Conservation (phyloP, 2,329 filamentous ascomycete species). For the Ophiocordyceps camponoti-floridani region DNA sequence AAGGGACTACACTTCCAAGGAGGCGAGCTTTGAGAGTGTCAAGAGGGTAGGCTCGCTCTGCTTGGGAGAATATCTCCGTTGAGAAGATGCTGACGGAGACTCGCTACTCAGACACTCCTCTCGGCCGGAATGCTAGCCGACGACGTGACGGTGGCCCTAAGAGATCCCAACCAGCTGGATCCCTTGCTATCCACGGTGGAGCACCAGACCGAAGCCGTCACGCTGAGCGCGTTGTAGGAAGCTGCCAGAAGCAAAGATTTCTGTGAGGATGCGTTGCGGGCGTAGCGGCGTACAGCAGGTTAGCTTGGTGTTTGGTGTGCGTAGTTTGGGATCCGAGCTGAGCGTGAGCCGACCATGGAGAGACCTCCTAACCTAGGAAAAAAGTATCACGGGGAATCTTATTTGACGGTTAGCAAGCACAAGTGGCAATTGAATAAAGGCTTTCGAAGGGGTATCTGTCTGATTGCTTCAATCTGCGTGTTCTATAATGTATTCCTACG, state of each 20-base stretch:
- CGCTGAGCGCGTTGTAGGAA: slow-evolving; percentile 2
- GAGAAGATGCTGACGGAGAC: background rate
- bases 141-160: slow-evolving; percentile 57
- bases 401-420: too few relatives aligned
- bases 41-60: slow-evolving; percentile 37
- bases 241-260: background rate
- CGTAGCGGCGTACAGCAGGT: too few relatives aligned
- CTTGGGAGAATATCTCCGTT: slow-evolving; percentile 2
- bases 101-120: slow-evolving; percentile 19
- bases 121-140: slow-evolving; percentile 39
- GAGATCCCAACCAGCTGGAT: slow-evolving; percentile 63
- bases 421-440: too few relatives aligned
- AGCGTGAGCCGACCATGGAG: background rate
- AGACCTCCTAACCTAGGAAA: too few relatives aligned
- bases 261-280: too few relatives aligned
- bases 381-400: too few relatives aligned
- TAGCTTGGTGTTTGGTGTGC: too few relatives aligned
- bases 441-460: too few relatives aligned
- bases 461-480: too few relatives aligned
- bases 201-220: slow-evolving; percentile 37
- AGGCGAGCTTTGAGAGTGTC: slow-evolving; percentile 63
- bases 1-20: slow-evolving; percentile 77
- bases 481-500: too few relatives aligned
- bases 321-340: background rate
- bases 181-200: slow-evolving; percentile 55